Evolutionary conservation across 352 stramenopile species (phyloP).

Genomic region (Pythium phragmitis): DNA sequence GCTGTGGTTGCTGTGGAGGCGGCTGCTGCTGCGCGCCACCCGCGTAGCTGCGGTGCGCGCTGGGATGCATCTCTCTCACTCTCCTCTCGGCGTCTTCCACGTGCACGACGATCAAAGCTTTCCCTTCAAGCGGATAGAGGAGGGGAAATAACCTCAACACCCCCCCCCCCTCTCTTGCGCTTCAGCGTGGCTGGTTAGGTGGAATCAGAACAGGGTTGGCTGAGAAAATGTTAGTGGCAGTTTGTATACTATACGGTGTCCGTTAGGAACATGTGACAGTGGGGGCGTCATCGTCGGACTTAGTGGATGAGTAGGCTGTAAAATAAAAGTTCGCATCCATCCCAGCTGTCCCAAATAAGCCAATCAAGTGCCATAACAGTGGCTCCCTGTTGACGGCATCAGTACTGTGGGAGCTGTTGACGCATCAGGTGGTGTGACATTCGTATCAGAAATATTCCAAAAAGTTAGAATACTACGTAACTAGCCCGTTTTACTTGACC

Average conservation of each 20-base stretch:
- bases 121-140: neutral
- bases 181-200: neutral
- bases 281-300: constrained; percentile 12
- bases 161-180: neutral
- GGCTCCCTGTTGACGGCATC: constrained; percentile 22
- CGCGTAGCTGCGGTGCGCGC: constrained; percentile 19
- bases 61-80: constrained; percentile 22
- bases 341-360: neutral
- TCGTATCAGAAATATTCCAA: neutral
- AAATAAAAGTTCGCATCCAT: no score
- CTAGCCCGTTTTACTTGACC: neutral
- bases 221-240: neutral
- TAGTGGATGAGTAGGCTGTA: neutral
- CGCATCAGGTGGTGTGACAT: neutral
- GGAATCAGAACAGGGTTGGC: neutral
- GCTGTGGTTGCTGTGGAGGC: constrained; percentile 9
- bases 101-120: neutral
- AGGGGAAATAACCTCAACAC: constrained; percentile 7
- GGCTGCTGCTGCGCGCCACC: neutral
- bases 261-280: constrained; percentile 3
- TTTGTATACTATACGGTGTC: no score
- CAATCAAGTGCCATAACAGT: neutral
- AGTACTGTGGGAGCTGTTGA: neutral
- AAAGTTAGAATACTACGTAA: neutral
- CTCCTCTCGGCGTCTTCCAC: constrained; percentile 4